Base-by-base conservation (phyloP, 2,329 filamentous ascomycete species). In the Botrytis fabae region DNA sequence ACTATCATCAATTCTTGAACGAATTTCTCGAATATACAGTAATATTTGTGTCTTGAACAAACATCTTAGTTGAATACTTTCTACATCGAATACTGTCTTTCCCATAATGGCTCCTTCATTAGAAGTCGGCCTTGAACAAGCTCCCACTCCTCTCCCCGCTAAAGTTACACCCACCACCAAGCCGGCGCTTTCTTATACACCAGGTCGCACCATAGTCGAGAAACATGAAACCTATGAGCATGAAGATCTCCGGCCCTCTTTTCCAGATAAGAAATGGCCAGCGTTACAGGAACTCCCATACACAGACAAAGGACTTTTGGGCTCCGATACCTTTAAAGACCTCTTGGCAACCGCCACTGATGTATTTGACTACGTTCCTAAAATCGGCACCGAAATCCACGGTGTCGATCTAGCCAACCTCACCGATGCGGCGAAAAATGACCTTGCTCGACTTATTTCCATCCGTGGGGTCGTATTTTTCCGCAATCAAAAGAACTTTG, bases 391-490 rank as follows among this genome's bases (percentile, higher is more conserved):
- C 4, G 75, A 82, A 48, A 77, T 83, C 32, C 77, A 81, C 71
- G 76, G 78, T 64, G 75, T 85, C 4, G 85, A 87, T 73, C 80
- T 87, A 2, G 85, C 84, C 0, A 82, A 83, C 32, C 78, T 88
- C 12, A 83, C 77, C 2, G 80, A 81, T 4, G 77, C 82, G 18
- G 85, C 87, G 40, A 82, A 86, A 4, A 85, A 88, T 75, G 86
- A 87, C 72, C 81, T 88, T 5, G 86, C 86, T 0, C 78, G 85
- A 0, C 79, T 87, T 63, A 85, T 89, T 68, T 84, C 87, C 5
- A 84, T 83, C 40, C 82, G 87, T 61, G 87, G 87, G 5, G 87
- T 89, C 0, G 86, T 89, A 2, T 88, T 89, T 80, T 88, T 89
- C 82, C 83, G 87, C 22, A 81, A 85, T 65, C 87, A 89, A 78